These are phyloP conservation scores for Dactylellina cionopaga DNA, from an alignment of 2,329 filamentous ascomycete species.

Conservation along the genomic window DNA sequence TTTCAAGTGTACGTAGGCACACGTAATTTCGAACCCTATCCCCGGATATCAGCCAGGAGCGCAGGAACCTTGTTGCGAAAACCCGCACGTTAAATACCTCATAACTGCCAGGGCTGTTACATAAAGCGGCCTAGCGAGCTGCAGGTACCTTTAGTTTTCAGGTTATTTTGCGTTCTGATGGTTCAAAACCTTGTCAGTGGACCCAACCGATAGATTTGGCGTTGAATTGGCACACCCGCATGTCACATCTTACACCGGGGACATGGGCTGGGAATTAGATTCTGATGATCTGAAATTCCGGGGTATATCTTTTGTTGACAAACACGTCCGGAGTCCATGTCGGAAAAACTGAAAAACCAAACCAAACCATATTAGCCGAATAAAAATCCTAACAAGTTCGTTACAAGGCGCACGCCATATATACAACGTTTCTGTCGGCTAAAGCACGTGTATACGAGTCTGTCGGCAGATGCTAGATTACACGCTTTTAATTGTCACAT, in stretches of 20 bases:
- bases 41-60: background rate
- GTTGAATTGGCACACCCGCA: slow-evolving; percentile 1
- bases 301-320: background rate
- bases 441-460: slow-evolving; percentile 46
- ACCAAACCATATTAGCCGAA: slow-evolving; percentile 38
- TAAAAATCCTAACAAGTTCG: background rate
- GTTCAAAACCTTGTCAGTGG: slow-evolving; percentile 13
- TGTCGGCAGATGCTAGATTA: slow-evolving; percentile 4
- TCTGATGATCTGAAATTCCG: background rate
- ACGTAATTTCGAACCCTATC: too few species aligned
- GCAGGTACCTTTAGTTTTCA: slow-evolving; percentile 51
- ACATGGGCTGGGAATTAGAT: slow-evolving; percentile 9
- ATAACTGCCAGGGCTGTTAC: background rate
- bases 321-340: too few species aligned
- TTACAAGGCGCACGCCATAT: background rate
- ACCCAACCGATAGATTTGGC: slow-evolving; percentile 4
- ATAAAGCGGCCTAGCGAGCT: slow-evolving; percentile 43
- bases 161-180: slow-evolving; percentile 10
- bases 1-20: too few species aligned
- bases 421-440: slow-evolving; percentile 30
- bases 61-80: slow-evolving; percentile 5
- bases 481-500: slow-evolving; percentile 19
- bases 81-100: slow-evolving; percentile 44
- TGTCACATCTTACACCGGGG: background rate
- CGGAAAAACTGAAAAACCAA: too few species aligned